Evolutionary conservation across 768 basidiomycete species (phyloP), one percentile per base, ranked within the genome.

Genomic region (Chalciporus sphaerocephalus): DNA sequence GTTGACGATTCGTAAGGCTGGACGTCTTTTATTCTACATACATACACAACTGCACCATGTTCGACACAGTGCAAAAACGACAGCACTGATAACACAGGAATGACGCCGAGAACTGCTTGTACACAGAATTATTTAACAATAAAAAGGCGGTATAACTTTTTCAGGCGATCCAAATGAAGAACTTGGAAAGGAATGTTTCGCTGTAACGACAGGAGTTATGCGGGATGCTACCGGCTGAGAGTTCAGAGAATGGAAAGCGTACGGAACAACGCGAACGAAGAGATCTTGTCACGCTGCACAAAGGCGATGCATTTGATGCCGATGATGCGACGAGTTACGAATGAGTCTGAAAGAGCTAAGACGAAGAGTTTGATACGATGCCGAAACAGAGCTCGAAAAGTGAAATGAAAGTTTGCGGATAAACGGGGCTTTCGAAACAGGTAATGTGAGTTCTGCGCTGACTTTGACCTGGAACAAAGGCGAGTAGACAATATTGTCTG

Each of bases 11-110:
- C 24, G 17, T 44, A 18, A 16, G 25, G n/a, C 24, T 48, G 38
- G 50, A 47, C 21, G 32, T 28, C 21, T 44, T 47, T 40, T 50
- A 45, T 22, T 59, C 40, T 56, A 61, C 47, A 48, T 41, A 55
- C 42, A 35, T 57, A 60, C 47, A 57, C 5, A 9, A 24, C 40
- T 24, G 17, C 53, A 40, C 18, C 17, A 23, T 58, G 43, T 44
- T 37, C 32, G 15, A 45, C 40, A 52, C 33, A 23, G 15, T 40
- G 25, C 41, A 21, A 21, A 22, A 40, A 42, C 30, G 22, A 58
- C 43, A 47, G 50, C 47, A 58, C 48, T 20, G 45, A 18, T 15
- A 12, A 11, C 51, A 59, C 52, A 53, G 42, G 36, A 48, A 32
- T 15, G 30, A 32, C 13, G 30, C 30, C 30, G 30, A 32, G 23